Evolutionary conservation across 148 eudicot genomes (phyloP).

Genomic region (Simmondsia chinensis): DNA sequence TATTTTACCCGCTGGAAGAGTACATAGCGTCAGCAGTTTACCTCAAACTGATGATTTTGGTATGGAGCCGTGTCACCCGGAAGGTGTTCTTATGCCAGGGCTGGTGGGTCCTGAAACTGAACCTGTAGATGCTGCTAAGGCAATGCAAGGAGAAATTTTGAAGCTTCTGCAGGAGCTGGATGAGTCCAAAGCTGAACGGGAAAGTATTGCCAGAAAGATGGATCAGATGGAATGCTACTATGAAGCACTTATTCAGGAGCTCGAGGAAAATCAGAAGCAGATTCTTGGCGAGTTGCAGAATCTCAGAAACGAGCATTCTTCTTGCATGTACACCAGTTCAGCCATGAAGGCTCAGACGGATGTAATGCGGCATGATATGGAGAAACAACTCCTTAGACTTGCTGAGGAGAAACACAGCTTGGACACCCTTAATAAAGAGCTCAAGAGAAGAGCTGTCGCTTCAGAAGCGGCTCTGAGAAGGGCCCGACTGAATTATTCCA

Average conservation of each 20-base stretch:
- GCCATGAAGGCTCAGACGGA: conserved; percentile 63
- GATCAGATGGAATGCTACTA: conserved; percentile 95
- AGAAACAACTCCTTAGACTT: conserved; percentile 45
- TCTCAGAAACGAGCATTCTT: conserved; percentile 77
- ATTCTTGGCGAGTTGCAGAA: conserved; percentile 76
- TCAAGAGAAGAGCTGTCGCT: conserved; percentile 66
- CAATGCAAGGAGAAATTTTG: conserved; percentile 54
- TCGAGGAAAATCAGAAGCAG: conserved; percentile 91
- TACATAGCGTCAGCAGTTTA: conserved; percentile 12
- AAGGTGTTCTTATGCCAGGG: conserved; percentile 57
- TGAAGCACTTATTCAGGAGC: conserved; percentile 92
- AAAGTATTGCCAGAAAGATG: conserved; percentile 63
- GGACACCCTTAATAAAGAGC: conserved; percentile 60
- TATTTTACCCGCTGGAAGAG: conserved; percentile 12
- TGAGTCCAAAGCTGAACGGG: conserved; percentile 66
- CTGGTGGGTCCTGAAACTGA: conserved; percentile 36
- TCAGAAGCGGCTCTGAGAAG: conserved; percentile 81
- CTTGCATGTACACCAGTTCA: conserved; percentile 67
- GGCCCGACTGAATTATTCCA: conserved; percentile 85
- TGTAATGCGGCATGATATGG: conserved; percentile 66
- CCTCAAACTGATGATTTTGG: conserved; percentile 43
- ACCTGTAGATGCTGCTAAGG: conserved; percentile 40
- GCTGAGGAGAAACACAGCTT: conserved; percentile 55
- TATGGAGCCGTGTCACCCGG: conserved; percentile 73
- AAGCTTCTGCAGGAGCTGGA: conserved; percentile 77